Base-by-base conservation (phyloP, 352 stramenopile species). In the Phytophthora pini region DNA sequence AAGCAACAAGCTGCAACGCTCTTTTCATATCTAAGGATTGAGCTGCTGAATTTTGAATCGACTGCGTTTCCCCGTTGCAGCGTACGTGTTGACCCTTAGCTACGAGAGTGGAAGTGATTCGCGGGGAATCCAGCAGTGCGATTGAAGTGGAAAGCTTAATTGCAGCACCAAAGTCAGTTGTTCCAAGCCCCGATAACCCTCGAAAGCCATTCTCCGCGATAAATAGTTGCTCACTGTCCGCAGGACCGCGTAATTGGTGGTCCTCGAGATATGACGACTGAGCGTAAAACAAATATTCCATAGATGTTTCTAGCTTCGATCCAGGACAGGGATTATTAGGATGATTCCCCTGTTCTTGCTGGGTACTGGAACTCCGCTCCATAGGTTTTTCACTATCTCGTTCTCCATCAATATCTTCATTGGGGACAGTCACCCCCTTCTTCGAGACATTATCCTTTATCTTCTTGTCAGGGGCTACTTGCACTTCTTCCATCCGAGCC, bases 281-380 rank as follows among this genome's bases (percentile, higher is more conserved):
- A 10, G 74, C 31, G 26, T 93, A 96, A 40, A 96, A 96, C 17
- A 96, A 61, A 65, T 95, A 96, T 71, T 96, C 84, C 32, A 96
- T 73, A 0, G 80, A 78, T 8, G 72, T 82, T 34, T 93, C 83
- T 1, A 89, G 63, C 3, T 70, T 67, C 0, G 65, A 76, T 9
- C 67, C 73, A 38, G 67, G 67, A 62, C 60, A 65, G 15, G 44
- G 55, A 34, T 39, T 38, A 34, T 34, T 47, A n/a, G 45, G 27
- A 24, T 61, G 69, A 29, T 57, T 73, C 4, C 40, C 32, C 0
- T 57, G 43, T 17, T 70, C 65, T 20, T 54, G 41, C 5, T 60
- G 41, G 12, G 24, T 22, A 44, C 11, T 45, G 27, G 29, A 32
- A 45, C 10, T 39, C 2, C 10, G 17, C 9, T 65, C 52, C 12